These are phyloP conservation scores for Fusarium staphyleae DNA, from an alignment of 2,329 filamentous ascomycete species.

Conservation along the genomic window DNA sequence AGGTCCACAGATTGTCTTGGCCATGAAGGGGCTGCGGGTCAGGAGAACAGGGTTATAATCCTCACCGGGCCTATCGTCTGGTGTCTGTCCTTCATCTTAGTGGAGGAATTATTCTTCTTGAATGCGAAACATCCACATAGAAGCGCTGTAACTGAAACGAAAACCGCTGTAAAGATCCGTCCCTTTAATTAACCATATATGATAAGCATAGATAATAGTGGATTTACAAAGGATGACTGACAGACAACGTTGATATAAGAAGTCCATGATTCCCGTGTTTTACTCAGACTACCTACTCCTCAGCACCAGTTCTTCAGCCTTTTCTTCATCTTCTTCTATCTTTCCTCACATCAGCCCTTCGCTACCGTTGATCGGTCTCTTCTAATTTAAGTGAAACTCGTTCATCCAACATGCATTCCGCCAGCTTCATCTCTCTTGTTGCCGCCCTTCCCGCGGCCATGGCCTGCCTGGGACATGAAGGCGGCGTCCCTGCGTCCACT, in stretches of 20 bases:
- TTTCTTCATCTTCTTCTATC: constrained; percentile 2
- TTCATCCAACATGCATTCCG: constrained; percentile 29
- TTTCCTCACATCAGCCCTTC: background rate
- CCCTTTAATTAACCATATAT: background rate
- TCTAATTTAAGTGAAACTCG: constrained; percentile 3
- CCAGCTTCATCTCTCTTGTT: constrained; percentile 25
- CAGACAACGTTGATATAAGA: background rate
- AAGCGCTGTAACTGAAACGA: constrained; percentile 9
- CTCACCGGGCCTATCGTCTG: background rate
- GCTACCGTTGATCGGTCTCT: constrained; percentile 18
- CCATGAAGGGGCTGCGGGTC: background rate
- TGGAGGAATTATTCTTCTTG: constrained; percentile 8
- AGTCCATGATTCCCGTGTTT: background rate
- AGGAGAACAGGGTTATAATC: background rate
- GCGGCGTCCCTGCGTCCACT: constrained; percentile 39
- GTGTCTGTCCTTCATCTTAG: background rate
- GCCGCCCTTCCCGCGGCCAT: constrained; percentile 42
- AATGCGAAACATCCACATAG: constrained; percentile 1
- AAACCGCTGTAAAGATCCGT: background rate
- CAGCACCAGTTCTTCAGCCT: background rate
- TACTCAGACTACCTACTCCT: background rate
- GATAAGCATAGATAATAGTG: background rate
- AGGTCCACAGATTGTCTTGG: background rate
- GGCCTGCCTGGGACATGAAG: constrained; percentile 36
- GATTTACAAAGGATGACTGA: background rate